Conservation (phyloP, 2,329 filamentous ascomycete genomes). For the Alternaria sp. region DNA sequence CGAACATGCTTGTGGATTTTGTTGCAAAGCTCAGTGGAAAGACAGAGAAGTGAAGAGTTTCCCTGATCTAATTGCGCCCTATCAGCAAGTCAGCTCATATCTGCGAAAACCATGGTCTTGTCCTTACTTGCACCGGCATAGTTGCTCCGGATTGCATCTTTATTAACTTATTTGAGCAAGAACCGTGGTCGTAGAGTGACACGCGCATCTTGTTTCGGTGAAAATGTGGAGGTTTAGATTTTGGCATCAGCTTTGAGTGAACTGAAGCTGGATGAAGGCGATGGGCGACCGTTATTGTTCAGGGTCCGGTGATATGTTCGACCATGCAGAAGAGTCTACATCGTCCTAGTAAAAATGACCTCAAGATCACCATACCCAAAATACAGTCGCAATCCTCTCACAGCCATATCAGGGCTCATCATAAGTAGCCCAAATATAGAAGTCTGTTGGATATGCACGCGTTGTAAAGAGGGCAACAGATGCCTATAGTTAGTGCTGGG, state of each 20-base stretch:
- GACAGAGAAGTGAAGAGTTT: background rate
- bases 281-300: background rate
- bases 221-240: background rate
- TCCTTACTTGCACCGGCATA: background rate
- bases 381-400: conserved; percentile 7
- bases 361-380: conserved; percentile 3
- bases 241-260: background rate
- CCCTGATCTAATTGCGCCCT: background rate
- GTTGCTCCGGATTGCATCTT: background rate
- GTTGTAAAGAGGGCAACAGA: conserved; percentile 10
- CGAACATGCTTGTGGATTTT: too few species aligned
- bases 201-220: background rate
- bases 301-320: background rate
- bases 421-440: conserved; percentile 4
- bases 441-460: conserved; percentile 3
- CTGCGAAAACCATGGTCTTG: background rate
- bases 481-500: conserved; percentile 1
- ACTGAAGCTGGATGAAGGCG: background rate
- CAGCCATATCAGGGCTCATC: conserved; percentile 7
- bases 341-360: background rate
- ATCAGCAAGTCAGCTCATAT: background rate
- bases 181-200: background rate
- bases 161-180: background rate
- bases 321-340: background rate
- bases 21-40: background rate